Evolutionary conservation across 2,329 filamentous ascomycete species (phyloP), one percentile per base, ranked within the genome.

Genomic region (Paecilomyces dactylethromorphus): DNA sequence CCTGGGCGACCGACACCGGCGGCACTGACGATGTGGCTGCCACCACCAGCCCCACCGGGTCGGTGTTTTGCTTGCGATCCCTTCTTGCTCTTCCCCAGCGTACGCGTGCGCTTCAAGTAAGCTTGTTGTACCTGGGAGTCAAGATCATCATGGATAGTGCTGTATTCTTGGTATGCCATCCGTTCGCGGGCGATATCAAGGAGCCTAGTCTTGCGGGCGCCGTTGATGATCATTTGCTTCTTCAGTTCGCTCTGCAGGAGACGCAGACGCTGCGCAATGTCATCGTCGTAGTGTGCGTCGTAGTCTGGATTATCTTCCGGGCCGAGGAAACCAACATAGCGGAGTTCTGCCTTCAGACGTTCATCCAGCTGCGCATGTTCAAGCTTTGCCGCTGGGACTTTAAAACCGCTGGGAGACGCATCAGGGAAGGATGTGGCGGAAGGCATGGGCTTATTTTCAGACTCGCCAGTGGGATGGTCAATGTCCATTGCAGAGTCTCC

Each of bases 161-260:
- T 89, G 79, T 96, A 99, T 73, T 99, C 94, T 71, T 99, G 94
- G 76, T 94, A 88, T 0, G 94, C 94, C 85, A 99, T 93, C 64
- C 91, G 87, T 72, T 96, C 92, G 66, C 92, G 89, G 7, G 94
- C 91, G 29, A 97, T 82, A 39, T 97, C 92, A 1, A 91, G 86
- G 11, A 99, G 81, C 2, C 92, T 86, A 6, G 91, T 83, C 76
- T 97, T 97, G 62, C 92, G 89, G 4, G 93, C 91, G 45, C 92
- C 93, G 72, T 99, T 99, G 74, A 90, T 80, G 58, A 96, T 85
- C 72, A 90, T 89, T 71, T 94, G 88, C 60, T 92, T 87, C 64
- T 91, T 89, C 2, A 99, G 83, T 56, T 91, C 87, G 56, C 84
- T 81, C 70, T 99, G 94, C 1, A 99, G 81, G 24, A 91, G 85